These are phyloP conservation scores for Dryadomyces sulphureus DNA, from an alignment of 2,329 filamentous ascomycete species.

Conservation along the genomic window DNA sequence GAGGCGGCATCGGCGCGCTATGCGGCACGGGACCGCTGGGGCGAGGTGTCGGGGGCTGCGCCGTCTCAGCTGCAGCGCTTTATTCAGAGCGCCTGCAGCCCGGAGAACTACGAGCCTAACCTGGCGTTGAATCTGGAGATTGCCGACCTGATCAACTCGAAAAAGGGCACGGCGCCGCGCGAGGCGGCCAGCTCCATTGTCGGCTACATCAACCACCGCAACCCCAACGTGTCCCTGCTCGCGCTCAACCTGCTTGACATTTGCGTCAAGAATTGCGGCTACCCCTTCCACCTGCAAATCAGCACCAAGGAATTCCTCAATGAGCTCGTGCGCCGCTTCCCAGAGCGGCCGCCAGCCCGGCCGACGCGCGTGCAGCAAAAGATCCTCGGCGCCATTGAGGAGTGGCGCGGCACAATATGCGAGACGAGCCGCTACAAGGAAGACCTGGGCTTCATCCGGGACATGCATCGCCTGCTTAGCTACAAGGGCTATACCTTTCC, in stretches of 20 bases:
- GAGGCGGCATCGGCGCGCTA: constrained; percentile 93
- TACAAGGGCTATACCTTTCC: constrained; percentile 98
- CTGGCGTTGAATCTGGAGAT: constrained; percentile 94
- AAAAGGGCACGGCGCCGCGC: constrained; percentile 89
- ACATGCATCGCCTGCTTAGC: constrained; percentile 90
- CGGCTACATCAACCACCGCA: constrained; percentile 89
- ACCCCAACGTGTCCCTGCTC: constrained; percentile 84
- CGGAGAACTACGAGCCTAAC: constrained; percentile 96
- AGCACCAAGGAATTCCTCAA: constrained; percentile 98
- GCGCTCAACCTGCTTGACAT: constrained; percentile 91
- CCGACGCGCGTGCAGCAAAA: constrained; percentile 76
- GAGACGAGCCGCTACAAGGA: constrained; percentile 96
- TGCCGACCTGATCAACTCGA: constrained; percentile 87
- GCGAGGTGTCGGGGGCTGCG: constrained; percentile 61
- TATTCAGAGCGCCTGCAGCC: constrained; percentile 90
- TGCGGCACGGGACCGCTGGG: constrained; percentile 88
- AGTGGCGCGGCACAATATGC: constrained; percentile 97
- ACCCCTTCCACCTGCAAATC: constrained; percentile 96
- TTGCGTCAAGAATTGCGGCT: constrained; percentile 99
- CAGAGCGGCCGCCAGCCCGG: constrained; percentile 79
- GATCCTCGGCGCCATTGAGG: constrained; percentile 92
- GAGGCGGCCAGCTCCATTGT: constrained; percentile 91
- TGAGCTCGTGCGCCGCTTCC: constrained; percentile 90
- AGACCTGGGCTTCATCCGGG: constrained; percentile 85
- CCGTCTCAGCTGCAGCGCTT: constrained; percentile 85